Evolutionary conservation across 2,329 filamentous ascomycete species (phyloP), one percentile per base, ranked within the genome.

Genomic region (Alternaria infectoria): DNA sequence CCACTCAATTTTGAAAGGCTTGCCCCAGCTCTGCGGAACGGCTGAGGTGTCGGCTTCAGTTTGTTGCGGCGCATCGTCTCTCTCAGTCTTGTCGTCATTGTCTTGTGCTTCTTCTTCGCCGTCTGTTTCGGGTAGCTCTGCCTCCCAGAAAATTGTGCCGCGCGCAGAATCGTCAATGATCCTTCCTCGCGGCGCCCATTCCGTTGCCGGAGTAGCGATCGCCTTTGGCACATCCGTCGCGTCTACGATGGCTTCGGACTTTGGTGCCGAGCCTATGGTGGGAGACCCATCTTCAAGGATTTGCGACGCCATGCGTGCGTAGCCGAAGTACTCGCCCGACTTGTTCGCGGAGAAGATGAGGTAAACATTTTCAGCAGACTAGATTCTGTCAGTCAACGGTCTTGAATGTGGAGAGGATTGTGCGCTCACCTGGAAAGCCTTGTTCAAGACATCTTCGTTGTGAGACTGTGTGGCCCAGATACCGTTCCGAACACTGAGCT

Each of bases 111-210:
- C 51, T 21, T 56, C 86, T 19, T 82, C 82, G 9, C 81, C 84
- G 47, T 83, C 83, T 23, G 80, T 77, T 19, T 89, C 89, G 0
- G 88, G 87, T 30, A 84, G 80, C 54, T 95, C 90, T 7, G 90
- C 90, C 78, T 98, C 95, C 95, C 95, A 98, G 74, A 98, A 98
- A 44, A 97, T 97, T 0, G 94, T 97, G 0, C 95, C 95, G n/a
- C 95, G 87, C 1, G 93, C 91, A 5, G 92, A 94, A 77, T 98
- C 95, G 73, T 97, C 93, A 50, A 97, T 95, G 62, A 98, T 96
- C 58, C 90, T 89, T 23, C 95, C 95, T 73, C 87, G 90, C 0
- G 94, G 94, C 3, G 91, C 91, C 55, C 86, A 90, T 51, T 92
- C 89, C 0, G 91, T 96, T 17, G 92, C 89, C 61, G 91, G 88